Evolutionary conservation across 1,284 basidiomycete species (phyloP), one percentile per base, ranked within the genome.

Genomic region (Ustilago sp.): DNA sequence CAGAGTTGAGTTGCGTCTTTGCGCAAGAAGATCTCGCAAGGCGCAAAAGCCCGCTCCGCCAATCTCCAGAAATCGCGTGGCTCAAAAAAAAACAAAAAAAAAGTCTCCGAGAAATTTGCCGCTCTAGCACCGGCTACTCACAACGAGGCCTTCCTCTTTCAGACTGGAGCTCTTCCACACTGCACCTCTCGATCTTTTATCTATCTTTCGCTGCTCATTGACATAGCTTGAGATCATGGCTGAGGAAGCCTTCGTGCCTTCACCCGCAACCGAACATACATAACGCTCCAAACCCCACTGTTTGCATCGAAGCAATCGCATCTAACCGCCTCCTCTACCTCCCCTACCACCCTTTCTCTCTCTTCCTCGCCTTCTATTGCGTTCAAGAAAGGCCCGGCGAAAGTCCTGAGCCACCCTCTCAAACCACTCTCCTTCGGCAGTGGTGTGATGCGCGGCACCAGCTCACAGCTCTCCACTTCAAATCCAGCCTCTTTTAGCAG

Each of bases 221-320:
- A 31, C n/a, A 12, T 50, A 11, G 48, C 48, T 13, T 17, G 8
- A 8, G 8, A 31, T 50, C 8, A 8, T 48, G 19, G 47, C 17
- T 23, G n/a, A 9, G 45, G 7, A 31, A 59, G 59, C 41, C 63
- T 65, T 34, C 47, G 52, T 34, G 64, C 73, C 32, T 67, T 64
- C n/a, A 77, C 59, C 9, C 74, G 35, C 36, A 77, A 57, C 4
- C 74, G 17, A 4, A 73, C 70, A 51, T 77, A 77, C 74, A 77
- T 73, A 13, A 77, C 62, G n/a, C 41, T 55, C 74, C 70, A 77
- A 4, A 43, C 8, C 13, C 61, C 66, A 17, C 41, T 52, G 7
- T 38, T 38, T 0, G 23, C 47, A 52, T 77, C 70, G 51, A 61
- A 77, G 36, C 59, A 57, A 50, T 73, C 74, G 3, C 58, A 43